These are phyloP conservation scores for Fusarium mundagurra DNA, from an alignment of 2,329 filamentous ascomycete genomes.

Conservation along the genomic window DNA sequence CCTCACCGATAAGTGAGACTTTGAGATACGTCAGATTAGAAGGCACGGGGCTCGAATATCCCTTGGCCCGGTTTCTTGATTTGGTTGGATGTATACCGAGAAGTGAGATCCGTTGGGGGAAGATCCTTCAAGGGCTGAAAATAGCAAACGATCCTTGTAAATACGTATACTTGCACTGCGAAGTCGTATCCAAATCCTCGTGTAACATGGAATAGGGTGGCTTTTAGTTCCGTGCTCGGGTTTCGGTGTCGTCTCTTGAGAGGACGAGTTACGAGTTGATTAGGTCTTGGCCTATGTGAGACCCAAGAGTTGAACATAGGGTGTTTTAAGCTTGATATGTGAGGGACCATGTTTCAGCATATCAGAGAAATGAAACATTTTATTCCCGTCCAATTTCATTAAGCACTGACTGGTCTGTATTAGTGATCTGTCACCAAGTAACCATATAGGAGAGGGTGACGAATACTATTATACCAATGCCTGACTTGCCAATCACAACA, in stretches of 20 bases:
- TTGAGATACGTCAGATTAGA: conserved; percentile 13
- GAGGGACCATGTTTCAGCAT: conserved; percentile 10
- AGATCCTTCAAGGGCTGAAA: conserved; percentile 18
- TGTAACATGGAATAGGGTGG: background rate
- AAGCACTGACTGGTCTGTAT: background rate
- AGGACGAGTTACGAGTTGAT: background rate
- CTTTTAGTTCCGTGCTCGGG: conserved; percentile 2
- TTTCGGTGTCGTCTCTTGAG: background rate
- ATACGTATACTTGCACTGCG: background rate
- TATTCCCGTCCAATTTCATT: background rate
- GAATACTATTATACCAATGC: background rate
- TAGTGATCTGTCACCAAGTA: background rate
- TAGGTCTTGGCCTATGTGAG: background rate
- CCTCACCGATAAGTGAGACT: conserved; percentile 12
- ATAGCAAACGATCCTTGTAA: conserved; percentile 19
- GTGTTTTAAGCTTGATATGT: background rate
- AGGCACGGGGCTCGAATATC: conserved; percentile 3
- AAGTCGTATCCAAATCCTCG: conserved; percentile 5
- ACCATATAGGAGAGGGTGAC: background rate
- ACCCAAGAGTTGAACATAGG: background rate
- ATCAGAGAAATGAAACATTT: background rate
- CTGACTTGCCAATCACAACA: background rate
- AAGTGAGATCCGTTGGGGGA: conserved; percentile 8
- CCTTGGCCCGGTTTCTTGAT: conserved; percentile 5
- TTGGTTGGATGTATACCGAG: conserved; percentile 16